Base-by-base conservation (phyloP, 371 early-diverging fungal genomes). In the Smittium culicis region DNA sequence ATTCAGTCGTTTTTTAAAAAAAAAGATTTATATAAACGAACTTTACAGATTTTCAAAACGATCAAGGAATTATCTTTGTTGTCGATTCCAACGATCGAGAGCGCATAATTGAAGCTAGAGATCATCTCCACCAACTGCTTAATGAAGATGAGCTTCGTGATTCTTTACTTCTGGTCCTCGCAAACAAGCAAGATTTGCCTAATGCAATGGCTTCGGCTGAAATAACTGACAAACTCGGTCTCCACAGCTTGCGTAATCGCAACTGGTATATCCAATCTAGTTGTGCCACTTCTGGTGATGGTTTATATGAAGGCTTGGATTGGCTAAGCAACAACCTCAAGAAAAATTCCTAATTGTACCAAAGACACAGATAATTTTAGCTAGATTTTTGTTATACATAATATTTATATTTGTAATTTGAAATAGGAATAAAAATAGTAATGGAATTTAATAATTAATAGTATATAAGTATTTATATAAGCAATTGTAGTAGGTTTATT, bases 1-100 rank as follows among this genome's bases (percentile, higher is more conserved):
- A n/a, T 28, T 32, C 24, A 32, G 31, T 35, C 54, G 2, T 29
- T 17, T 11, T 35, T 24, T 45, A 16, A 35, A 17, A n/a, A n/a
- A n/a, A n/a, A n/a, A n/a, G n/a, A n/a, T n/a, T n/a, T n/a, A n/a
- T n/a, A 74, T 74, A 74, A 30, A 77, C 74, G 64, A 81, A 79
- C 29, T 17, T 16, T 33, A 84, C 58, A 66, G 67, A 91, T 72
- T 91, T 85, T 81, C 86, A 88, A 75, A 89, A 89, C 78, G 90
- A 90, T 33, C 88, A 90, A 78, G 92, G 90, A 34, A 89, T 97
- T 68, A 91, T 97, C 71, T 97, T 91, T 76, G 93, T 97, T 32
- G 90, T 96, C 61, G 98, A 97, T 76, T 87, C 89, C 75, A 90
- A 89, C 73, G 96, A 97, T 79, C 86, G 85, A 66, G 90, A 92